Conservation (phyloP, 108 stramenopile species). For the Skeletonema tropicum region DNA sequence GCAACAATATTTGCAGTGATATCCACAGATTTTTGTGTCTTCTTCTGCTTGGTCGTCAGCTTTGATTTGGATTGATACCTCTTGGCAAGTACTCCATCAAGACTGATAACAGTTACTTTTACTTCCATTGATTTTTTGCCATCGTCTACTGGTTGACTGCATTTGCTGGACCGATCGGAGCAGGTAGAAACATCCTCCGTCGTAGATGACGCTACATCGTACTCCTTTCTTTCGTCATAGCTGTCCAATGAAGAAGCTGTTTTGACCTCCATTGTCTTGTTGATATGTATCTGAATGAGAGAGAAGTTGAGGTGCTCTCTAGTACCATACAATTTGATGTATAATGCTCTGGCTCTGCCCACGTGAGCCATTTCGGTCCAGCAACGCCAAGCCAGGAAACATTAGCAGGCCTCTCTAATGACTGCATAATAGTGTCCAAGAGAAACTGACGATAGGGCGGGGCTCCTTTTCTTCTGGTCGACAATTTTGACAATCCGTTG, state of each 20-base stretch:
- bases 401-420: too few relatives aligned
- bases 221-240: not conserved
- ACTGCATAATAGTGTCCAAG: too few relatives aligned
- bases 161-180: not conserved
- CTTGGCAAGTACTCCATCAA: constrained; percentile 29
- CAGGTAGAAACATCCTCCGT: not conserved
- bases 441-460: too few relatives aligned
- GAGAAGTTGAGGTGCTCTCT: too few relatives aligned
- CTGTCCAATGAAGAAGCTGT: not conserved
- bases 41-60: not conserved
- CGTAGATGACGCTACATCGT: not conserved
- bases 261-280: not conserved
- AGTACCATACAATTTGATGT: not conserved
- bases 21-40: not conserved
- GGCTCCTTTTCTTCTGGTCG: too few relatives aligned
- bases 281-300: too few relatives aligned
- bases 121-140: constrained; percentile 6
- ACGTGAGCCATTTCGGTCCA: too few relatives aligned
- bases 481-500: too few relatives aligned
- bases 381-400: too few relatives aligned
- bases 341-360: not conserved
- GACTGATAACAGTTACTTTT: constrained; percentile 17
- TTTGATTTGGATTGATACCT: constrained; percentile 2
- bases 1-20: constrained; percentile 24
- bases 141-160: not conserved